Evolutionary conservation across 2,329 filamentous ascomycete genomes (phyloP).

Genomic region (Macrophomina pseudophaseolina): DNA sequence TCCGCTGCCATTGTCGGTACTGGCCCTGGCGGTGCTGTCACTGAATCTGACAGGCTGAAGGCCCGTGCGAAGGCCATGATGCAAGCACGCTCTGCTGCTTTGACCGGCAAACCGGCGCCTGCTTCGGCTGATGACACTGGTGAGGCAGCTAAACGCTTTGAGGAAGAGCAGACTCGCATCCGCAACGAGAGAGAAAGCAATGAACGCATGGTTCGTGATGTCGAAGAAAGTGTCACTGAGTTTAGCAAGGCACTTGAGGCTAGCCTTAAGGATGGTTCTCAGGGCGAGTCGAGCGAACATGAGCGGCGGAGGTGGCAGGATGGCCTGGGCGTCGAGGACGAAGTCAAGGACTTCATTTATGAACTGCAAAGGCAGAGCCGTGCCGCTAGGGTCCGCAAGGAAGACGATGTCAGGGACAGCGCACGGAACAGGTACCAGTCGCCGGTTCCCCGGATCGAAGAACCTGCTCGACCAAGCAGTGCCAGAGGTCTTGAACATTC

Average conservation of each 20-base stretch:
- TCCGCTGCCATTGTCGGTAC: constrained; percentile 85
- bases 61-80: constrained; percentile 97
- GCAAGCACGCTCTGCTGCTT: constrained; percentile 92
- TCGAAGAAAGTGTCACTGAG: constrained; percentile 92
- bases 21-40: constrained; percentile 86
- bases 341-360: constrained; percentile 97
- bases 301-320: constrained; percentile 96
- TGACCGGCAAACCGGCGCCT: constrained; percentile 81
- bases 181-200: constrained; percentile 90
- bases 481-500: constrained; percentile 56
- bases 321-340: constrained; percentile 92
- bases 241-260: constrained; percentile 86
- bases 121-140: constrained; percentile 72
- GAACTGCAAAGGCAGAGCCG: constrained; percentile 89
- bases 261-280: constrained; percentile 78
- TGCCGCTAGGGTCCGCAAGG: constrained; percentile 69
- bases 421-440: constrained; percentile 38
- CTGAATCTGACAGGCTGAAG: constrained; percentile 92
- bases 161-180: constrained; percentile 83
- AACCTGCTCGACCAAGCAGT: constrained; percentile 35
- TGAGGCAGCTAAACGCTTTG: constrained; percentile 81
- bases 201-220: constrained; percentile 94
- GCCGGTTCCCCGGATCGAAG: constrained; percentile 49
- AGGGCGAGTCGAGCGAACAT: constrained; percentile 80
- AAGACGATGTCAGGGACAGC: constrained; percentile 50